phyloP scores from a whole-genome alignment of 2,329 filamentous ascomycete genomes.

The Beauveria asiatica region DNA sequence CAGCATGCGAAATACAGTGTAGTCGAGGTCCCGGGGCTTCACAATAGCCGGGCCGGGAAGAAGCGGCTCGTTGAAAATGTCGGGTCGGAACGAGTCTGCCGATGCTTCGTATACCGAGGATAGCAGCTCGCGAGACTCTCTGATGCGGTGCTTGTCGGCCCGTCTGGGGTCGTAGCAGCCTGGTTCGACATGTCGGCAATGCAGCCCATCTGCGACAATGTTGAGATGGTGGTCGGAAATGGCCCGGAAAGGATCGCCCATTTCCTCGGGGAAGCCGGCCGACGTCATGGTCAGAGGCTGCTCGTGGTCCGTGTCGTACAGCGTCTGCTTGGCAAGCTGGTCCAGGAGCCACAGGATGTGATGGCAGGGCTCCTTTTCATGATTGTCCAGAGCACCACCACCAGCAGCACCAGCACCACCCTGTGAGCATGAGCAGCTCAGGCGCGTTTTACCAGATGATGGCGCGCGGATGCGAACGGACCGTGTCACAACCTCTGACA shows the following conservation, averaged over 20 bases:
- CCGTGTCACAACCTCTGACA: conserved; percentile 45
- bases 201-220: conserved; percentile 42
- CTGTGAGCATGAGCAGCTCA: conserved; percentile 39
- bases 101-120: conserved; percentile 32
- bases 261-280: conserved; percentile 35
- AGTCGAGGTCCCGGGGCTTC: conserved; percentile 34
- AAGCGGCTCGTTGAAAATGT: conserved; percentile 35
- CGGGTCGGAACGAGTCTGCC: conserved; percentile 36
- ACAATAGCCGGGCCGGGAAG: conserved; percentile 22
- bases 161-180: conserved; percentile 20
- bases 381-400: conserved; percentile 13
- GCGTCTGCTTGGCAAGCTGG: conserved; percentile 39
- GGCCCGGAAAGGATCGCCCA: conserved; percentile 38
- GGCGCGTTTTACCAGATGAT: conserved; percentile 29
- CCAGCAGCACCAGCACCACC: neutral
- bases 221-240: conserved; percentile 45
- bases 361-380: conserved; percentile 31
- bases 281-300: conserved; percentile 34
- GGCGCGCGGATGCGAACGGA: conserved; percentile 40
- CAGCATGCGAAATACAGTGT: conserved; percentile 45
- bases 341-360: conserved; percentile 49
- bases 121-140: conserved; percentile 43
- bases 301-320: conserved; percentile 28
- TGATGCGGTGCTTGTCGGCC: conserved; percentile 30
- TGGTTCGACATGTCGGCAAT: conserved; percentile 35